Evolutionary conservation across 2,329 filamentous ascomycete genomes (phyloP), one percentile per base, ranked within the genome.

Genomic region (Penicillium oxalicum): DNA sequence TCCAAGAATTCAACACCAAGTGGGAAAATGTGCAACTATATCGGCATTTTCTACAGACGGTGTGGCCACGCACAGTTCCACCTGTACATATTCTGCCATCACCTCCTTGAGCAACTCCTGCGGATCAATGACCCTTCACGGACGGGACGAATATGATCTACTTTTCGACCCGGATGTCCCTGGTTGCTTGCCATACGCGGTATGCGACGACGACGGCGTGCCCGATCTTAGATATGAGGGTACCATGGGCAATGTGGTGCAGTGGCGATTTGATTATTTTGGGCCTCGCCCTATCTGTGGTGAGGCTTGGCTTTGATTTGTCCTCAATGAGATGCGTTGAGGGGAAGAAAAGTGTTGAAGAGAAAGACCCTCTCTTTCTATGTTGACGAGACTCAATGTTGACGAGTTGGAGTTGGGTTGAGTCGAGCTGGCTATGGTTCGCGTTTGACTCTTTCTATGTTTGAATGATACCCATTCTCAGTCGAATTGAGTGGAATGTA

Each of bases 61-160:
- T 68, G 66, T 57, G 44, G 49, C 8, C 64, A 68, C 44, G 52
- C 44, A 4, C 46, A 44, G 33, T 59, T 61, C 39, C 36, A 56
- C 4, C 49, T 65, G 2, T 34, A 51, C 29, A 24, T 47, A 5
- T 59, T 64, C 53, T 69, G 67, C 51, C 40, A 18, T 4, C 11
- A 45, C 4, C 43, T 62, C 6, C 45, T 58, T 9, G 9, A 37
- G n/a, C 59, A 66, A 34, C 51, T 69, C 1, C 49, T 56, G 9
- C 62, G 60, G 2, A 68, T 68, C 47, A 64, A 67, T 18, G 60
- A 67, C 32, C 32, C 56, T 61, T 0, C 36, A 46, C 1, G 41
- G 63, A 33, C 56, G 55, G 1, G 44, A 45, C 5, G 18, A 2
- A 3, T 37, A 41, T n/a, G 34, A 5, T 4, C 27, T 54, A 1